phyloP scores from a whole-genome alignment of 140 eudicot species.

The Cichorium intybus region DNA sequence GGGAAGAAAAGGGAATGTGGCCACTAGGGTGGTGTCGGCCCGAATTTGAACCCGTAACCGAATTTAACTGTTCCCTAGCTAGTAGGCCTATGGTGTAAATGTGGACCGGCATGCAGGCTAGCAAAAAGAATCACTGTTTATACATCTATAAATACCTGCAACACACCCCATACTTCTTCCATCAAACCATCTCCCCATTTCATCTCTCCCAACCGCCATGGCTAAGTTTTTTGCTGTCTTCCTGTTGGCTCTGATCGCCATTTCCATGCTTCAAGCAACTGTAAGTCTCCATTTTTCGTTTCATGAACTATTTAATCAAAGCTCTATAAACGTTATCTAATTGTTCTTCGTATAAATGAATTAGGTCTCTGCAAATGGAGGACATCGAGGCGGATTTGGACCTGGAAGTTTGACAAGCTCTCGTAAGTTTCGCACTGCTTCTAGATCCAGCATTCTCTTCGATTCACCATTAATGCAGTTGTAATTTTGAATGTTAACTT shows the following conservation, averaged over 20 bases:
- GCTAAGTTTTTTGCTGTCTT: conserved; percentile 52
- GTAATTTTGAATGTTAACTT: conserved; percentile 14
- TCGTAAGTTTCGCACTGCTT: conserved; percentile 44
- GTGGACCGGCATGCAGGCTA: conserved; percentile 32
- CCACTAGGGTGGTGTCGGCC: conserved; percentile 35
- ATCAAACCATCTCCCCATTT: conserved; percentile 20
- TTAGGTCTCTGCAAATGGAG: conserved; percentile 33
- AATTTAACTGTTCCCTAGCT: conserved; percentile 22
- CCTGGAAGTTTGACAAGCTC: conserved; percentile 63
- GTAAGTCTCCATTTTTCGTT: conserved; percentile 20
- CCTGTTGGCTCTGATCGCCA: conserved; percentile 57
- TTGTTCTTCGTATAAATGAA: background rate
- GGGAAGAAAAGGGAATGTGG: conserved; percentile 21
- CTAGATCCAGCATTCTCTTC: background rate
- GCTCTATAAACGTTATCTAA: conserved; percentile 2
- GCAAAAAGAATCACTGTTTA: background rate
- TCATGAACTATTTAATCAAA: background rate
- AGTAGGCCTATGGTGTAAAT: conserved; percentile 16
- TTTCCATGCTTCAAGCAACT: conserved; percentile 54
- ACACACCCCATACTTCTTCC: conserved; percentile 8
- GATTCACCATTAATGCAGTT: background rate
- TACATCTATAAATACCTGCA: conserved; percentile 31
- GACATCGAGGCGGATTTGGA: conserved; percentile 48
- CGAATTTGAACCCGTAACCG: conserved; percentile 25
- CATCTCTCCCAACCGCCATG: conserved; percentile 33